Conservation (phyloP, 2,329 filamentous ascomycete genomes). For the Lachnellula occidentalis region DNA sequence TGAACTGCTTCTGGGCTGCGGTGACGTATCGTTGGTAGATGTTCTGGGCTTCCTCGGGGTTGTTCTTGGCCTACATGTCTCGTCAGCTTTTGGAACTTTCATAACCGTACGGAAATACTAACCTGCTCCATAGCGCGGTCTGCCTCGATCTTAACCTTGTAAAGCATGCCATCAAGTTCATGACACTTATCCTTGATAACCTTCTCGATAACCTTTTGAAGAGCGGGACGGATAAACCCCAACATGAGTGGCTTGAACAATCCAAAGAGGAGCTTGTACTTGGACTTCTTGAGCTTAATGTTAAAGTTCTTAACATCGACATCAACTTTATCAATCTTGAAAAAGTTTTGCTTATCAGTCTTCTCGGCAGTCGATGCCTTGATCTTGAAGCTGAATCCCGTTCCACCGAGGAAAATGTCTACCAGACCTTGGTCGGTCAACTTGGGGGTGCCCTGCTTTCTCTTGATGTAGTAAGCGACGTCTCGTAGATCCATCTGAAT, state of each 20-base stretch:
- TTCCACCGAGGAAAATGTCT: slow-evolving; percentile 81
- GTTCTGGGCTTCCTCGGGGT: slow-evolving; percentile 71
- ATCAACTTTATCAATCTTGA: slow-evolving; percentile 87
- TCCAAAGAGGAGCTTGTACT: slow-evolving; percentile 84
- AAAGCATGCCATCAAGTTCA: slow-evolving; percentile 67
- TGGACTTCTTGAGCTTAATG: slow-evolving; percentile 90
- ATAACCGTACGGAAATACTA: too few species aligned
- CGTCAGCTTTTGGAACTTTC: too few species aligned
- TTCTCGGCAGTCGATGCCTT: slow-evolving; percentile 77
- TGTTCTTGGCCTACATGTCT: slow-evolving; percentile 47
- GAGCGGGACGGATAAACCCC: slow-evolving; percentile 73
- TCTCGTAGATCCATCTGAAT: slow-evolving; percentile 89
- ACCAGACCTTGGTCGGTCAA: slow-evolving; percentile 83
- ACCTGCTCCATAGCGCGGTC: slow-evolving; percentile 55
- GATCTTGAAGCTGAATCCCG: slow-evolving; percentile 87
- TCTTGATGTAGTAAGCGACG: slow-evolving; percentile 91
- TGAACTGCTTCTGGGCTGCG: slow-evolving; percentile 67
- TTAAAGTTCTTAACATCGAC: slow-evolving; percentile 77
- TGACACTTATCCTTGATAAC: slow-evolving; percentile 78
- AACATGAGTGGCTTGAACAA: slow-evolving; percentile 84
- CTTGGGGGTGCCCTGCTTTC: slow-evolving; percentile 87
- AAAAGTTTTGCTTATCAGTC: slow-evolving; percentile 73
- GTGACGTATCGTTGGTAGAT: slow-evolving; percentile 80
- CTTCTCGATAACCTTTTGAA: slow-evolving; percentile 86
- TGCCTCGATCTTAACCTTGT: slow-evolving; percentile 76